Conservation (phyloP, 192 early-diverging fungal species). For the Paraglomus brasilianum region DNA sequence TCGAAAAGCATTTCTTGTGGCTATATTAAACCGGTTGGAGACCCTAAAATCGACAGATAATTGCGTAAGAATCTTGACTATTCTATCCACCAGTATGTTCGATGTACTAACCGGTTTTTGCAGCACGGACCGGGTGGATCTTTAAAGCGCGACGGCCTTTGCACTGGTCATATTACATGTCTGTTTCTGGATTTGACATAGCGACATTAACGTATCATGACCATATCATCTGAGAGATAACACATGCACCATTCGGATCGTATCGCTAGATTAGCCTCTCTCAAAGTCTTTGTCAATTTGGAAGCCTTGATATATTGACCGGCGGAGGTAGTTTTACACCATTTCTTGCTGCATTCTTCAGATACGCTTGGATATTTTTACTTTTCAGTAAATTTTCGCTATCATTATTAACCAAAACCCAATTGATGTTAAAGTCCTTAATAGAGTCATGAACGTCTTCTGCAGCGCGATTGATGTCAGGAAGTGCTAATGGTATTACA, state of each 20-base stretch:
- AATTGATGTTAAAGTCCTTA: slow-evolving; percentile 63
- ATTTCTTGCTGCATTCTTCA: slow-evolving; percentile 53
- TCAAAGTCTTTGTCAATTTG: slow-evolving; percentile 59
- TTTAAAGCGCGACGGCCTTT: slow-evolving; percentile 42
- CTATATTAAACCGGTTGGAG: slow-evolving; percentile 37
- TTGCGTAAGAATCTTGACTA: too few species aligned
- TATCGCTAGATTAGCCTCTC: slow-evolving; percentile 57
- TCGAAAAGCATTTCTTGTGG: slow-evolving; percentile 34
- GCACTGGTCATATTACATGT: slow-evolving; percentile 56
- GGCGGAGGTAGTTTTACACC: slow-evolving; percentile 53
- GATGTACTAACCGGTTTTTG: slow-evolving; percentile 35
- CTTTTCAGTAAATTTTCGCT: slow-evolving; percentile 69
- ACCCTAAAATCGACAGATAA: slow-evolving; percentile 34
- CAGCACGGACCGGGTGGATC: too few species aligned
- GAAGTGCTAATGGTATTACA: slow-evolving; percentile 66
- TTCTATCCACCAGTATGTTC: not conserved
- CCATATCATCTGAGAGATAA: slow-evolving; percentile 52
- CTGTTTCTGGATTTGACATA: slow-evolving; percentile 61
- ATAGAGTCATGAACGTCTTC: slow-evolving; percentile 70
- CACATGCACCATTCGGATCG: slow-evolving; percentile 56
- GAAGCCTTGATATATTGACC: slow-evolving; percentile 63
- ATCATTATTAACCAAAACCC: slow-evolving; percentile 59
- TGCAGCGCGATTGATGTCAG: slow-evolving; percentile 57
- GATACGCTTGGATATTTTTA: slow-evolving; percentile 51
- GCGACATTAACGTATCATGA: slow-evolving; percentile 55